Evolutionary conservation across 2,329 filamentous ascomycete genomes (phyloP).

Genomic region (Penicillium hordei): DNA sequence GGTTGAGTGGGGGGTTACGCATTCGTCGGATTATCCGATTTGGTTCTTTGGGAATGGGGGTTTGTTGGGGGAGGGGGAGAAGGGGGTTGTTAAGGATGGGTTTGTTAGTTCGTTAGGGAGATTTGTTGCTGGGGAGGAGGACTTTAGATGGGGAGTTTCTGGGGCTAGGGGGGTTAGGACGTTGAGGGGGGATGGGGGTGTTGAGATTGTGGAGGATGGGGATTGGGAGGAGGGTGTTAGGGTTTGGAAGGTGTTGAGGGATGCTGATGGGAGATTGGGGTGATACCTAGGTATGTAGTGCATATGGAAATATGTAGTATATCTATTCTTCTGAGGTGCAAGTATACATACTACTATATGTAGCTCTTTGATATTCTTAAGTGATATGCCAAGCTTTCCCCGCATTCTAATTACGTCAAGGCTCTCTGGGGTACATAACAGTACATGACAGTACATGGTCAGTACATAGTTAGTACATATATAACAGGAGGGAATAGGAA

Average conservation of each 20-base stretch:
- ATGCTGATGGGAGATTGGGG: constrained; percentile 11
- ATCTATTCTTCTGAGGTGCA: background rate
- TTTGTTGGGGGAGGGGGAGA: constrained; percentile 46
- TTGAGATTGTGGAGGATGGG: constrained; percentile 50
- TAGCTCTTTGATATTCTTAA: background rate
- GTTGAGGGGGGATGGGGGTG: constrained; percentile 47
- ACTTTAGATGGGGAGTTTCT: constrained; percentile 30
- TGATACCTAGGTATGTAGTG: background rate
- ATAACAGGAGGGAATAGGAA: background rate
- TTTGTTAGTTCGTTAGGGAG: constrained; percentile 31
- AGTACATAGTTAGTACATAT: background rate
- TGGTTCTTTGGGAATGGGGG: constrained; percentile 58
- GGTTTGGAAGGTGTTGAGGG: constrained; percentile 46
- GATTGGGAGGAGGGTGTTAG: constrained; percentile 49
- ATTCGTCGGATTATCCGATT: constrained; percentile 54
- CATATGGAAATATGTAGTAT: background rate
- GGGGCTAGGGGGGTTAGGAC: constrained; percentile 43
- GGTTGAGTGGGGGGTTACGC: constrained; percentile 54
- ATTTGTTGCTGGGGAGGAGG: constrained; percentile 28
- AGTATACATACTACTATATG: background rate
- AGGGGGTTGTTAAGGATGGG: constrained; percentile 37
- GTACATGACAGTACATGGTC: background rate
- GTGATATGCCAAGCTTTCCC: constrained; percentile 23
- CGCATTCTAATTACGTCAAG: constrained; percentile 25
- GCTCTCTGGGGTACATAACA: background rate